phyloP scores from a whole-genome alignment of 768 basidiomycete genomes.

The Termitomyces sp. region DNA sequence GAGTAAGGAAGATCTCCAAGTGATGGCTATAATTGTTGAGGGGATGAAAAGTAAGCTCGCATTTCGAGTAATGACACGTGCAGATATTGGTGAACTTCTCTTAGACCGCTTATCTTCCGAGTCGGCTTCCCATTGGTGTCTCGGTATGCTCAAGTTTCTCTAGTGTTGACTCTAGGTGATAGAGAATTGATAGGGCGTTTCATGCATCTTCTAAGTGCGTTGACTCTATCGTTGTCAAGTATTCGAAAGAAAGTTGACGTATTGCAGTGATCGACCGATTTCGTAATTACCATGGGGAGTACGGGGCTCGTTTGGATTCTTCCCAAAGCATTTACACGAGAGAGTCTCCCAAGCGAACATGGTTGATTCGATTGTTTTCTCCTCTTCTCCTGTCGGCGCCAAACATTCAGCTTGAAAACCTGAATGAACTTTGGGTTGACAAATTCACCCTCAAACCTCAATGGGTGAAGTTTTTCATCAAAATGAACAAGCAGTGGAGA shows the following conservation, averaged over 20 bases:
- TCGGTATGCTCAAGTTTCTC: not conserved
- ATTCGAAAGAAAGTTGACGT: not conserved
- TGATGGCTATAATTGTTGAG: conserved; percentile 7
- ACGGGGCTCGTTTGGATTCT: conserved; percentile 32
- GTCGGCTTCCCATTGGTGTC: conserved; percentile 7
- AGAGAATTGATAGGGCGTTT: not conserved
- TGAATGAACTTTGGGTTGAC: conserved; percentile 46
- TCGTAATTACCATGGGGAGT: conserved; percentile 36
- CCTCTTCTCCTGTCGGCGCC: conserved; percentile 41
- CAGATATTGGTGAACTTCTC: not conserved
- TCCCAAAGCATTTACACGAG: conserved; percentile 16
- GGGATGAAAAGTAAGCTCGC: not conserved
- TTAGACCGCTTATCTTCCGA: not conserved
- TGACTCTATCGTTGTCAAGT: not conserved
- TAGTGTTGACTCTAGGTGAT: not conserved
- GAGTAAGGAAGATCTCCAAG: conserved; percentile 1
- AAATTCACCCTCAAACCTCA: conserved; percentile 24
- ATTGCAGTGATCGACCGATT: conserved; percentile 19
- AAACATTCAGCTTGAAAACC: conserved; percentile 28
- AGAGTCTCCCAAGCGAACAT: conserved; percentile 25
- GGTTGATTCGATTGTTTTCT: conserved; percentile 34
- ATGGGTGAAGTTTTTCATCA: conserved; percentile 34
- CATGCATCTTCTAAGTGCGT: not conserved
- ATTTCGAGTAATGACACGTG: too few species aligned
- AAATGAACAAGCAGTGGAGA: conserved; percentile 31